A percentile compares a stretch with the other conserved stretches of the same genome.
These are phyloP conservation scores for Lipomyces kockii DNA, from an alignment of 805 yeast genomes.

Conservation along the genomic window DNA sequence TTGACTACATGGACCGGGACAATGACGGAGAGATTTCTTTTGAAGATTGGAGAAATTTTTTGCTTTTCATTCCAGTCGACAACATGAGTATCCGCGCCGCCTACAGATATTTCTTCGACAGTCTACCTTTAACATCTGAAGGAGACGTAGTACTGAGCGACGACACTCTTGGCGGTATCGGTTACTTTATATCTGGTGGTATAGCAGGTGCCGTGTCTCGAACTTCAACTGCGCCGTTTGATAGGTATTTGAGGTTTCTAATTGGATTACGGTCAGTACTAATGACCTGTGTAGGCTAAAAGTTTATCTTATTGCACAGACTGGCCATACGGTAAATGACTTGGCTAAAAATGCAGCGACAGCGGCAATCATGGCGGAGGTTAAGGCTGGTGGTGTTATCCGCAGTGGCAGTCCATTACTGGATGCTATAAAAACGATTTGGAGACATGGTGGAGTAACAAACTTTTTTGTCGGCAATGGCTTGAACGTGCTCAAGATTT, in stretches of 20 bases:
- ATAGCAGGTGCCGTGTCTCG: conserved; percentile 93
- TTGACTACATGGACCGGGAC: conserved; percentile 55
- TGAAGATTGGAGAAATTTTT: conserved; percentile 83
- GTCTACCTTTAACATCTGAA: conserved; percentile 80
- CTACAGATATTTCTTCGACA: conserved; percentile 77
- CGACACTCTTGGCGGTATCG: conserved; percentile 80
- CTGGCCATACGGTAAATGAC: conserved; percentile 45
- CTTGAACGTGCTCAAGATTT: conserved; percentile 85
- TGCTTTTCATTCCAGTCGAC: conserved; percentile 81
- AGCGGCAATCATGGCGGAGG: conserved; percentile 37
- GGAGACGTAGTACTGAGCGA: conserved; percentile 88
- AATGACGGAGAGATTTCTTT: conserved; percentile 57
- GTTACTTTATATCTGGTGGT: conserved; percentile 94
- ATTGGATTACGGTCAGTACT: not conserved
- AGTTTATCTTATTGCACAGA: conserved; percentile 89
- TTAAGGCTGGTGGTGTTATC: conserved; percentile 40
- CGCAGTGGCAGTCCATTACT: conserved; percentile 63
- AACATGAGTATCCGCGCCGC: conserved; percentile 64
- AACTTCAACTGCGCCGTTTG: conserved; percentile 96
- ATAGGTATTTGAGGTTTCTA: conserved; percentile 45
- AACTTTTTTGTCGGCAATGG: conserved; percentile 79
- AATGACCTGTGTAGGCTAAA: conserved; percentile 58
- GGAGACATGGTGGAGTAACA: conserved; percentile 84
- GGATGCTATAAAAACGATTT: conserved; percentile 79
- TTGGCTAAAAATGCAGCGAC: conserved; percentile 44